Evolutionary conservation across 371 early-diverging fungal species (phyloP), one percentile per base, ranked within the genome.

Genomic region (Mortierella sp.): DNA sequence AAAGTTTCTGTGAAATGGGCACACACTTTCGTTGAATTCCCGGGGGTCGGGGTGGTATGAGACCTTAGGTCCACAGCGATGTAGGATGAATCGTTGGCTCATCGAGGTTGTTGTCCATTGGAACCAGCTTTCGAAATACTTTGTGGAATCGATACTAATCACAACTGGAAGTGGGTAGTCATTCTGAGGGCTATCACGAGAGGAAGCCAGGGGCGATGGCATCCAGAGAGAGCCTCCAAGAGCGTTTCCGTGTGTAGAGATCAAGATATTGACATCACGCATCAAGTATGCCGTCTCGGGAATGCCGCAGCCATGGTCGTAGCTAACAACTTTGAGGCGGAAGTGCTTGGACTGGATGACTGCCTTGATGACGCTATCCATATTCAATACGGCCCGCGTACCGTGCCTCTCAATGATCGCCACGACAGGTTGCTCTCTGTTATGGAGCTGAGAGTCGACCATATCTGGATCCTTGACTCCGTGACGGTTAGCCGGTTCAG

Each of bases 91-190:
- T 10, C 84, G 81, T 23, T 81, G 55, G n/a, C 81, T 83, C 41
- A 82, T 68, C 4, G 80, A 82, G 19, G 82, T 82, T 56, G 82
- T 78, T 1, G 81, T 71, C 34, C 34, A 81, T 6, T 76, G 67
- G 53, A 86, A 86, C 86, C 86, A 86, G 16, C 54, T 52, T 43
- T 86, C 86, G 12, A 50, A 71, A 31, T 83, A 83, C 7, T 63
- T 74, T 14, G 83, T 56, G 10, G 74, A 60, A 39, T 79, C 76
- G 23, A 84, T 81, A 4, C 81, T 72, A 12, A 86, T 65, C 9
- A 84, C 64, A 1, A 41, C 26, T 12, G 61, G 50, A 23, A 56
- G 19, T 3, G 57, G 62, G 6, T 49, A 14, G 39, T 49, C 30
- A 27, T 30, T 18, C 51, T 49, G 10, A 4, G 4, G 34, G 34